These are phyloP conservation scores for Globisporangium sylvaticum DNA, from an alignment of 352 stramenopile genomes.

Conservation along the genomic window DNA sequence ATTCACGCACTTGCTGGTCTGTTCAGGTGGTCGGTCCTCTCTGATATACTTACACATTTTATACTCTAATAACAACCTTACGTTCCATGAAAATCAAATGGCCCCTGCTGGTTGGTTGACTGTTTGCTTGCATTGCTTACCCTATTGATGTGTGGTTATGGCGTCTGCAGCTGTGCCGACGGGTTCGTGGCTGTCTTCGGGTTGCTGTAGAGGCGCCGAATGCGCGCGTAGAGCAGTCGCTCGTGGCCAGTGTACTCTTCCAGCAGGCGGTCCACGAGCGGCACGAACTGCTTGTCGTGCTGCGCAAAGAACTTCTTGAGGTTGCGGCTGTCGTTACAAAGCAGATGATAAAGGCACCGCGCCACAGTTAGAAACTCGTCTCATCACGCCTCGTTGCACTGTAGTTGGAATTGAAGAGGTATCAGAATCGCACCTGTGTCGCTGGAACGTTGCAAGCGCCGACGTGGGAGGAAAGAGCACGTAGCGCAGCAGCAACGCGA, in stretches of 20 bases:
- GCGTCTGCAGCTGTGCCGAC: not conserved
- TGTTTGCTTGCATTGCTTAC: not conserved
- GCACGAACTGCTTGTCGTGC: conserved; percentile 41
- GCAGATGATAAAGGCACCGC: not conserved
- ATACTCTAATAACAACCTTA: conserved; percentile 22
- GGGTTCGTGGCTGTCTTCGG: not conserved
- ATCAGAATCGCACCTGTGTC: conserved; percentile 25
- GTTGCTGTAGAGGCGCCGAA: conserved; percentile 38
- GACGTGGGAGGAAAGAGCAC: conserved; percentile 37
- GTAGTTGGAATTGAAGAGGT: not conserved
- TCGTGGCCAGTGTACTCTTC: conserved; percentile 57
- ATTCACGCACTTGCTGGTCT: not conserved
- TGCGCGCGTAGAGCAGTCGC: conserved; percentile 40
- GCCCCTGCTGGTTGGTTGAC: not conserved
- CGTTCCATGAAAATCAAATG: conserved; percentile 6
- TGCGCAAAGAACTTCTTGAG: conserved; percentile 42
- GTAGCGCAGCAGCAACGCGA: conserved; percentile 30
- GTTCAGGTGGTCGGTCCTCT: not conserved
- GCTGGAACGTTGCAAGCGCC: conserved; percentile 24
- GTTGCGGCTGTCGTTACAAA: conserved; percentile 19
- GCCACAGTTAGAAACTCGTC: not conserved
- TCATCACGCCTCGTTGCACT: not conserved
- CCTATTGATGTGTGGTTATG: too few relatives aligned
- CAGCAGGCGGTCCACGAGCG: conserved; percentile 34
- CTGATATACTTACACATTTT: conserved; percentile 13